Evolutionary conservation across 306 rosid species (phyloP).

Genomic region (Vigna radiata): DNA sequence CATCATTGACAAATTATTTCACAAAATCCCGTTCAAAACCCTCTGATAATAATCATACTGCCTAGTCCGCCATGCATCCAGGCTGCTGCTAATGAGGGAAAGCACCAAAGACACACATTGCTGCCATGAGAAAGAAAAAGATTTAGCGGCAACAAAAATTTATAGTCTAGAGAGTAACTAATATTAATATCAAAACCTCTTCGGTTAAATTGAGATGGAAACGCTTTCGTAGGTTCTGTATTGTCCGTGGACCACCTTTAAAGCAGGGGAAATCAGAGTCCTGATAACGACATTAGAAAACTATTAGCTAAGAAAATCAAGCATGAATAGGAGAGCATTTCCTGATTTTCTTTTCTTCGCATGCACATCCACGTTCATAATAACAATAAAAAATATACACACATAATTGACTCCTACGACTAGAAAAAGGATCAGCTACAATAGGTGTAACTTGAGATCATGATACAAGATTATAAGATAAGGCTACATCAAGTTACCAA

Average conservation of each 20-base stretch:
- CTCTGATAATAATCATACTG: slow-evolving; percentile 97
- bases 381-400: slow-evolving; percentile 4
- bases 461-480: background rate
- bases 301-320: slow-evolving; percentile 35
- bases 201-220: slow-evolving; percentile 93
- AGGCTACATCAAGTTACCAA: slow-evolving; percentile 30
- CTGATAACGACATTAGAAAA: slow-evolving; percentile 58
- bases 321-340: slow-evolving; percentile 31
- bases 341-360: slow-evolving; percentile 28
- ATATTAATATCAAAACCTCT: slow-evolving; percentile 67
- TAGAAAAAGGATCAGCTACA: slow-evolving; percentile 6
- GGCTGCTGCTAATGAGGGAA: slow-evolving; percentile 92
- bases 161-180: slow-evolving; percentile 7
- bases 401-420: slow-evolving; percentile 17
- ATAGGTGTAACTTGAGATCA: slow-evolving; percentile 1
- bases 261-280: slow-evolving; percentile 97
- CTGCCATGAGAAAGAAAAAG: slow-evolving; percentile 51
- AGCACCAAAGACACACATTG: slow-evolving; percentile 97
- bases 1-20: slow-evolving; percentile 52
- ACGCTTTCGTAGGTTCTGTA: slow-evolving; percentile 92
- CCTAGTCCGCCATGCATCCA: slow-evolving; percentile 98
- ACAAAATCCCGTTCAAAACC: slow-evolving; percentile 94
- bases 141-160: slow-evolving; percentile 10
- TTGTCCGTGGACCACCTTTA: slow-evolving; percentile 91
- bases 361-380: slow-evolving; percentile 17